These are phyloP conservation scores for Aspergillus puulaauensis DNA, from an alignment of 2,329 filamentous ascomycete species.

Conservation along the genomic window DNA sequence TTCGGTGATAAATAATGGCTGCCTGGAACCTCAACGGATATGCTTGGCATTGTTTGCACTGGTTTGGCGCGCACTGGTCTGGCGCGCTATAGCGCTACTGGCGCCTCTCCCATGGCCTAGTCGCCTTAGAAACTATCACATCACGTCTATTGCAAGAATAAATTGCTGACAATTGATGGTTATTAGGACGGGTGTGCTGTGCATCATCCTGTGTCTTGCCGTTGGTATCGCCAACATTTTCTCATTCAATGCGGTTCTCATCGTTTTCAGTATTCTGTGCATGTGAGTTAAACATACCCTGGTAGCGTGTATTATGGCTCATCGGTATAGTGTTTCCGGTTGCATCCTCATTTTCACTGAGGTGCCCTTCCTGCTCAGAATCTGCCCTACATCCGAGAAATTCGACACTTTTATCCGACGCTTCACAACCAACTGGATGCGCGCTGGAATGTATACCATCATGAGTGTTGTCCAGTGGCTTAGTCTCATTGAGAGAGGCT, in stretches of 20 bases:
- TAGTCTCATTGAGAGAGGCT: constrained; percentile 64
- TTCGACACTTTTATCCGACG: constrained; percentile 89
- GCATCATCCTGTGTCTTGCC: constrained; percentile 65
- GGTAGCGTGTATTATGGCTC: constrained; percentile 34
- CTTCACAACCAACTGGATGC: constrained; percentile 96
- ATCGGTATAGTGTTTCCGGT: constrained; percentile 62
- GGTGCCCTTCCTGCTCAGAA: constrained; percentile 90
- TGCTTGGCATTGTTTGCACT: constrained; percentile 18
- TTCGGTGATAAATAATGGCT: constrained; percentile 18
- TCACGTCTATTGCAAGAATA: not conserved
- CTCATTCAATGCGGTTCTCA: constrained; percentile 55
- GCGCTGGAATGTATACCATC: constrained; percentile 77
- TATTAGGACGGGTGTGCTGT: constrained; percentile 53
- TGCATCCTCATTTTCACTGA: constrained; percentile 82
- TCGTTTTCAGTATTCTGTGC: constrained; percentile 60
- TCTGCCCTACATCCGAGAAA: constrained; percentile 87
- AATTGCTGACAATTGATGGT: constrained; percentile 16
- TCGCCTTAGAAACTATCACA: not conserved
- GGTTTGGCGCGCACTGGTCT: not conserved
- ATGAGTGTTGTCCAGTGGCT: constrained; percentile 86
- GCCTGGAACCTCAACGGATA: constrained; percentile 18
- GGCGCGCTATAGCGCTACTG: not conserved
- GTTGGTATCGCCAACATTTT: constrained; percentile 70
- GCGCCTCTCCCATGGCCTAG: not conserved
- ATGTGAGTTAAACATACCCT: constrained; percentile 45